Evolutionary conservation across 2,329 filamentous ascomycete genomes (phyloP), one percentile per base, ranked within the genome.

Genomic region (Pseudogymnoascus verrucosus): DNA sequence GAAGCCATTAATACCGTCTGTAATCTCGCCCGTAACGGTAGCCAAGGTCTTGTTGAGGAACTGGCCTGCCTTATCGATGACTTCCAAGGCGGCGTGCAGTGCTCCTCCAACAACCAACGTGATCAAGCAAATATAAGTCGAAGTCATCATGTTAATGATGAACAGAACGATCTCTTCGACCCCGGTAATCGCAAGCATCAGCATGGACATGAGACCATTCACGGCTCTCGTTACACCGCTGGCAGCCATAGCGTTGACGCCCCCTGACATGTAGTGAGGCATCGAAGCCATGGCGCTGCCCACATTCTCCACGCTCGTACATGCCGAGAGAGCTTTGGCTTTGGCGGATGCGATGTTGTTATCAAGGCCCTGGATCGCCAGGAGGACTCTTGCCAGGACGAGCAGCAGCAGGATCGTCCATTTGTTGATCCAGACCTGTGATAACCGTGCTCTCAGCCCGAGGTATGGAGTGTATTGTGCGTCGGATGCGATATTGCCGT

Each of bases 221-320:
- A 98, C 86, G 7, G 91, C 86, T 69, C 88, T 87, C 69, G 93
- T 90, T 68, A 98, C 88, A 63, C 90, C 88, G 59, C 82, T 82
- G 34, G 91, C 90, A 6, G 91, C 89, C 69, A 98, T 78, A 65
- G 91, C 84, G 77, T 99, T 99, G 73, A 97, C 88, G 63, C 95
- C 95, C 61, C 84, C 80, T 1, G 93, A 90, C 74, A 98, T 87
- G 77, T 96, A 98, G 76, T 97, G 89, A 64, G 95, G 95, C 92
- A 98, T 96, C 39, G 95, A 98, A 40, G 93, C 95, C 91, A 99
- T 93, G 65, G 91, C 84, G 74, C 92, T 97, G 67, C 93, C 95
- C 69, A 96, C 85, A 69, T 91, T 91, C 78, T 99, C 93, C 59
- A 98, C 93, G 74, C 90, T 89, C 64, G 88, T 91, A 76, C 95